phyloP scores from a whole-genome alignment of 2,329 filamentous ascomycete genomes.

The Fonsecaea erecta region DNA sequence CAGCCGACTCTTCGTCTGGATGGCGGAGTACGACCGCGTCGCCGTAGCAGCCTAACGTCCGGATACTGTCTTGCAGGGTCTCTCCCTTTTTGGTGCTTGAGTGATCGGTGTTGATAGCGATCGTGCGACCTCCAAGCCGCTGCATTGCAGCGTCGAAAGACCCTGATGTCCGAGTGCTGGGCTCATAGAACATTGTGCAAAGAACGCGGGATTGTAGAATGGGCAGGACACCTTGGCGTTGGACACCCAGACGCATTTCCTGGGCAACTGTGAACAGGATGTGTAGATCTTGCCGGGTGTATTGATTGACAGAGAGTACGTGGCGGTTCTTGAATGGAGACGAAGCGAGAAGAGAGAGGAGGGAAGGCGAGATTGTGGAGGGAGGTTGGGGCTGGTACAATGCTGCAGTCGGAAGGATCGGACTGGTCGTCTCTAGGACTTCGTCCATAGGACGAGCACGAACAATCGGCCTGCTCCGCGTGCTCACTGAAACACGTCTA shows the following conservation, averaged over 20 bases:
- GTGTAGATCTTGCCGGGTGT: constrained; percentile 84
- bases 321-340: constrained; percentile 90
- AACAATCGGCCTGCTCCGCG: constrained; percentile 32
- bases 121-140: constrained; percentile 84
- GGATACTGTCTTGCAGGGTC: constrained; percentile 87
- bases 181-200: constrained; percentile 95
- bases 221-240: constrained; percentile 86
- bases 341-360: constrained; percentile 74
- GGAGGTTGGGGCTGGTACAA: constrained; percentile 53
- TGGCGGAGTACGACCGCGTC: constrained; percentile 97
- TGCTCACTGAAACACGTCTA: constrained; percentile 35
- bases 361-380: constrained; percentile 60
- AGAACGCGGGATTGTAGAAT: constrained; percentile 84
- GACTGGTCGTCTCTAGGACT: constrained; percentile 32
- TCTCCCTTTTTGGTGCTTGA: constrained; percentile 96
- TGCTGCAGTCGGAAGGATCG: constrained; percentile 35
- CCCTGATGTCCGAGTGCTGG: constrained; percentile 89
- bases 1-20: constrained; percentile 78
- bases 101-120: constrained; percentile 78
- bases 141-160: constrained; percentile 99
- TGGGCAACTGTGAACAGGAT: constrained; percentile 94
- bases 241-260: constrained; percentile 94
- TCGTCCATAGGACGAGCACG: constrained; percentile 35
- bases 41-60: constrained; percentile 90
- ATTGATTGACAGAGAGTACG: constrained; percentile 89